Evolutionary conservation across 352 stramenopile genomes (phyloP).

Genomic region (Thraustotheca clavata): DNA sequence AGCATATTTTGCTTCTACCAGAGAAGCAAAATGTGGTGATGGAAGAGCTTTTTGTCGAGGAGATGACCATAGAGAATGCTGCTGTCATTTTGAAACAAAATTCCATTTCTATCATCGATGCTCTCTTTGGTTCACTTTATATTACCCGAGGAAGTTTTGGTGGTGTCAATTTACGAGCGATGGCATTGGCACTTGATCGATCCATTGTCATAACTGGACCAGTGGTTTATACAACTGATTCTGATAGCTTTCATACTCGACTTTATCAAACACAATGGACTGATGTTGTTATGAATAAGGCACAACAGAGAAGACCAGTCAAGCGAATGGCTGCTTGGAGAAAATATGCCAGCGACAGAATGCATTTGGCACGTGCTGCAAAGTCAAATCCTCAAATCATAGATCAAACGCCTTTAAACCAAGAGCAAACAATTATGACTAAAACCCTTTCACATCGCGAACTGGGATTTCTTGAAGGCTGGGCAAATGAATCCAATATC

Average conservation of each 20-base stretch:
- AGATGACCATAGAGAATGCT: background rate
- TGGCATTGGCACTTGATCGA: background rate
- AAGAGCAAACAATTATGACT: too few species aligned
- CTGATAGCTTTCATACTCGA: background rate
- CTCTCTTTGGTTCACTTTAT: background rate
- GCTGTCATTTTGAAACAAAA: background rate
- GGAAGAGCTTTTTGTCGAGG: background rate
- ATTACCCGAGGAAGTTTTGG: background rate
- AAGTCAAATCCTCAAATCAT: too few species aligned
- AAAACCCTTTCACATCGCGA: too few species aligned
- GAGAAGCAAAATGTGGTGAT: background rate
- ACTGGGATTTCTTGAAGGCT: too few species aligned
- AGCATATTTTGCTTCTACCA: background rate
- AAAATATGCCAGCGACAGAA: constrained; percentile 5
- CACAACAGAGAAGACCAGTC: background rate
- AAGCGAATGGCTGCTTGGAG: background rate
- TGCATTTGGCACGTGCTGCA: background rate
- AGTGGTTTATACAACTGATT: background rate
- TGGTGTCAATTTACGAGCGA: background rate
- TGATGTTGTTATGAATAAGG: background rate
- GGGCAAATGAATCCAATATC: too few species aligned
- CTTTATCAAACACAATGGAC: background rate
- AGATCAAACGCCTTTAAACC: too few species aligned
- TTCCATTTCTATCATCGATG: background rate
- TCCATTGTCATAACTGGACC: background rate